These are phyloP conservation scores for Raffaelea deltoideospora DNA, from an alignment of 2,329 filamentous ascomycete species.

Conservation along the genomic window DNA sequence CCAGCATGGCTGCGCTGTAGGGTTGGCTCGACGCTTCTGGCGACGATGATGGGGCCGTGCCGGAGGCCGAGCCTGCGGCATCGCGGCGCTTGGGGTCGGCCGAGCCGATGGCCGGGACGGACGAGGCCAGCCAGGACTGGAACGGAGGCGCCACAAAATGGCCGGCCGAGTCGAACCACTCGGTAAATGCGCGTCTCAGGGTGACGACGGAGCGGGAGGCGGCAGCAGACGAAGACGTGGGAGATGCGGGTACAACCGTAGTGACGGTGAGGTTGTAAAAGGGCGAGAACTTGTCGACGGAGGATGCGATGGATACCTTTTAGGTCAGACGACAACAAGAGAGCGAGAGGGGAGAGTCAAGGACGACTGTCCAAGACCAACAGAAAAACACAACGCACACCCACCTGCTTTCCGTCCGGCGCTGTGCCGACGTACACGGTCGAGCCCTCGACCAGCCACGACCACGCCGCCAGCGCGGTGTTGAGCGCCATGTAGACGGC, in stretches of 20 bases:
- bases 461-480: slow-evolving; percentile 65
- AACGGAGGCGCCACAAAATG: slow-evolving; percentile 62
- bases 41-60: too few relatives aligned
- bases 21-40: slow-evolving; percentile 18
- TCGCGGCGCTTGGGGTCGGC: slow-evolving; percentile 46
- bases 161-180: slow-evolving; percentile 63
- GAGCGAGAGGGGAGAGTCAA: slow-evolving; percentile 1
- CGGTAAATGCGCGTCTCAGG: slow-evolving; percentile 49
- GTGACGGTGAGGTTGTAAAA: slow-evolving; percentile 57
- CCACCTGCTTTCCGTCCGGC: slow-evolving; percentile 51
- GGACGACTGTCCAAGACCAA: too few relatives aligned
- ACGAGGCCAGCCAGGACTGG: slow-evolving; percentile 60
- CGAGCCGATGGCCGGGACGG: slow-evolving; percentile 48
- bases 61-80: slow-evolving; percentile 17
- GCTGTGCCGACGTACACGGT: slow-evolving; percentile 62
- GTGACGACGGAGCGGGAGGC: slow-evolving; percentile 29
- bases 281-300: slow-evolving; percentile 64
- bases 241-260: slow-evolving; percentile 17
- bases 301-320: slow-evolving; percentile 59
- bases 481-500: slow-evolving; percentile 68
- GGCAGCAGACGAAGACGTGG: too few relatives aligned
- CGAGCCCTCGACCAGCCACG: slow-evolving; percentile 67
- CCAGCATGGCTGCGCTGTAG: slow-evolving; percentile 29
- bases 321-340: background rate
- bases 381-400: slow-evolving; percentile 4